Evolutionary conservation across 2,329 filamentous ascomycete species (phyloP).

Genomic region (Akanthomyces muscarius): DNA sequence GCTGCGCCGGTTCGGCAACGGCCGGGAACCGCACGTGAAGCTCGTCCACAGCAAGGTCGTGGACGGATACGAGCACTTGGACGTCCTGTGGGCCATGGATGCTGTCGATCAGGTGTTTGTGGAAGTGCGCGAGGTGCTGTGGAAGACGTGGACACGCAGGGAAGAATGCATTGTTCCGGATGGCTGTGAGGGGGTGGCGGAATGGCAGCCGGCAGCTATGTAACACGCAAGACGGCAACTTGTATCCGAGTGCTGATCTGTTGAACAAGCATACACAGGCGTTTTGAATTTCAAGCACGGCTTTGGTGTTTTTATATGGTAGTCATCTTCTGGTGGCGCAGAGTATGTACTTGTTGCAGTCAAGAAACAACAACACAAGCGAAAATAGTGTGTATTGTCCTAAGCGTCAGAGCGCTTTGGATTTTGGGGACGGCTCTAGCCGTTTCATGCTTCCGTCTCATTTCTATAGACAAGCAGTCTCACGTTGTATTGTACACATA

Average conservation of each 20-base stretch:
- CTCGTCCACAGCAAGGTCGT: slow-evolving; percentile 81
- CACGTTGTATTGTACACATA: background rate
- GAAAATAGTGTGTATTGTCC: background rate
- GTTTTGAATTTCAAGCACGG: background rate
- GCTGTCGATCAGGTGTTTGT: slow-evolving; percentile 75
- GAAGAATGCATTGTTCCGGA: slow-evolving; percentile 58
- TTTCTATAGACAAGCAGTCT: background rate
- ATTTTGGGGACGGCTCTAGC: background rate
- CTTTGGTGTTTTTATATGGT: background rate
- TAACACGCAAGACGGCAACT: background rate
- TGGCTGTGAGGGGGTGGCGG: slow-evolving; percentile 53
- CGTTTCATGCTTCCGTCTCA: background rate
- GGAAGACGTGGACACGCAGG: slow-evolving; percentile 64
- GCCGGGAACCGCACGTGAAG: slow-evolving; percentile 74
- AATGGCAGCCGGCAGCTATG: slow-evolving; percentile 30
- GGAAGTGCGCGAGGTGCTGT: slow-evolving; percentile 77
- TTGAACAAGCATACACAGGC: background rate
- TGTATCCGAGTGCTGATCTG: background rate
- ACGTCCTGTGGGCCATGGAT: slow-evolving; percentile 94
- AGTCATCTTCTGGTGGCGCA: background rate
- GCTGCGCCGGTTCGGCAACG: slow-evolving; percentile 67
- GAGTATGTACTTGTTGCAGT: background rate
- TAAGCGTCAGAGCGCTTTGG: background rate
- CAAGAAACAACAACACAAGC: background rate
- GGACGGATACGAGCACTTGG: slow-evolving; percentile 85